phyloP scores from a whole-genome alignment of 441 rosid species.

The Bocquillonia castaneifolia region DNA sequence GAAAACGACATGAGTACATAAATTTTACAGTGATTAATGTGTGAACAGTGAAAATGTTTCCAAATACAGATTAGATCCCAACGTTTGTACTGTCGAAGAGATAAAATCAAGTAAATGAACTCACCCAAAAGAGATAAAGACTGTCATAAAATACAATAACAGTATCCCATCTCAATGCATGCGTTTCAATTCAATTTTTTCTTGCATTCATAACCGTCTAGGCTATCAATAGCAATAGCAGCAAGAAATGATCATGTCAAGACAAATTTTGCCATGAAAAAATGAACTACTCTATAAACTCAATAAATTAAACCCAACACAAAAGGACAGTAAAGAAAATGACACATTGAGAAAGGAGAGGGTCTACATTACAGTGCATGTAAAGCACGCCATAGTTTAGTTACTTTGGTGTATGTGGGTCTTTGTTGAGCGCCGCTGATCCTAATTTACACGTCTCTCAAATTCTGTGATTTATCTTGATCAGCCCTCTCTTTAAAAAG shows the following conservation, averaged over 20 bases:
- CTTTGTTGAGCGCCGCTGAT: not conserved
- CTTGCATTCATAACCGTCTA: no score
- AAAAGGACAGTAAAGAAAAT: not conserved
- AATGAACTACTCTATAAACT: no score
- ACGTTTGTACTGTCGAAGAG: not conserved
- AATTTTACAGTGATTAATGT: not conserved
- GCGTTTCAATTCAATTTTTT: not conserved
- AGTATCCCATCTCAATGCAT: not conserved
- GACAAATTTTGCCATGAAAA: not conserved
- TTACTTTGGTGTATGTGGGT: no score
- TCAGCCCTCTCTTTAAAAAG: conserved; percentile 17
- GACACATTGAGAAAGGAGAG: not conserved
- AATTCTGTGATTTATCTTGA: not conserved
- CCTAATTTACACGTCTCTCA: not conserved
- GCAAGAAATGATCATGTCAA: not conserved
- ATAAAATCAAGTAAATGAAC: not conserved
- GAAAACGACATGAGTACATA: not conserved
- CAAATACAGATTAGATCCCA: not conserved
- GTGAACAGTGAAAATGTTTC: not conserved
- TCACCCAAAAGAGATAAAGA: not conserved
- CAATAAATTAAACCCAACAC: no score
- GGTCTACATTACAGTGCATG: not conserved
- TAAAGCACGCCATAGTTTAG: not conserved
- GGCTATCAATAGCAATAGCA: not conserved
- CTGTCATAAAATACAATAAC: not conserved